These are phyloP conservation scores for Nothomitra cinnamomea DNA, from an alignment of 2,329 filamentous ascomycete genomes.

Conservation along the genomic window DNA sequence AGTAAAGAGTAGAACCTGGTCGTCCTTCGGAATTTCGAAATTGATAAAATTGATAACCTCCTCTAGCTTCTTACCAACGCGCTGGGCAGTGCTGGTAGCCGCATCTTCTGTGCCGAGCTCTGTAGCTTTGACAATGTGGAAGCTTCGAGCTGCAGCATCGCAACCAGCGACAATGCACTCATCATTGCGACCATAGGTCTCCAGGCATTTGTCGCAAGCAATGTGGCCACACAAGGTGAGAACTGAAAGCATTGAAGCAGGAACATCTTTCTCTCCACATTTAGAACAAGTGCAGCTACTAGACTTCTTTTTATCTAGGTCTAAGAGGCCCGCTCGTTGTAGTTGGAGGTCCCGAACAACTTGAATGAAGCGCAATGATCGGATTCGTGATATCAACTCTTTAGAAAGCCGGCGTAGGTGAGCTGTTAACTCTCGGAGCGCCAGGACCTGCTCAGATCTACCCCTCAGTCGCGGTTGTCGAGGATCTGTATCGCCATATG, in stretches of 20 bases:
- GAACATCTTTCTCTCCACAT: slow-evolving; percentile 17
- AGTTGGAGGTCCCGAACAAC: slow-evolving; percentile 17
- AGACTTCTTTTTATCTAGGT: slow-evolving; percentile 7
- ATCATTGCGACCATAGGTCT: slow-evolving; percentile 12
- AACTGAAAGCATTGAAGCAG: slow-evolving; percentile 21
- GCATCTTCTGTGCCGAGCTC: slow-evolving; percentile 20
- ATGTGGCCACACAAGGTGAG: slow-evolving; percentile 34
- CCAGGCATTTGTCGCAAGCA: slow-evolving; percentile 27
- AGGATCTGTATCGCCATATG: slow-evolving; percentile 2
- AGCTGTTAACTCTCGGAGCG: slow-evolving; percentile 13
- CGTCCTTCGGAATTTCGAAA: slow-evolving; percentile 20
- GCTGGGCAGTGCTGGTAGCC: slow-evolving; percentile 10
- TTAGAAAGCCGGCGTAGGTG: slow-evolving; percentile 14
- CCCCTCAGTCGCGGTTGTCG: background rate
- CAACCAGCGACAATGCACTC: slow-evolving; percentile 27
- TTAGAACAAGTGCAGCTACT: slow-evolving; percentile 15
- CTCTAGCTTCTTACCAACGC: slow-evolving; percentile 31
- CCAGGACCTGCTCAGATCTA: slow-evolving; percentile 7
- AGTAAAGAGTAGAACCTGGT: slow-evolving; percentile 39
- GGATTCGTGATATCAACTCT: slow-evolving; percentile 18
- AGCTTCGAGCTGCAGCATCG: slow-evolving; percentile 19
- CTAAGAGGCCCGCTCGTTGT: background rate
- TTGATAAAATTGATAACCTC: slow-evolving; percentile 28
- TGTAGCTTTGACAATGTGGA: slow-evolving; percentile 24
- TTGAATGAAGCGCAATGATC: slow-evolving; percentile 20